Conservation (phyloP, 2,329 filamentous ascomycete species). For the Nigrospora sphaerica region DNA sequence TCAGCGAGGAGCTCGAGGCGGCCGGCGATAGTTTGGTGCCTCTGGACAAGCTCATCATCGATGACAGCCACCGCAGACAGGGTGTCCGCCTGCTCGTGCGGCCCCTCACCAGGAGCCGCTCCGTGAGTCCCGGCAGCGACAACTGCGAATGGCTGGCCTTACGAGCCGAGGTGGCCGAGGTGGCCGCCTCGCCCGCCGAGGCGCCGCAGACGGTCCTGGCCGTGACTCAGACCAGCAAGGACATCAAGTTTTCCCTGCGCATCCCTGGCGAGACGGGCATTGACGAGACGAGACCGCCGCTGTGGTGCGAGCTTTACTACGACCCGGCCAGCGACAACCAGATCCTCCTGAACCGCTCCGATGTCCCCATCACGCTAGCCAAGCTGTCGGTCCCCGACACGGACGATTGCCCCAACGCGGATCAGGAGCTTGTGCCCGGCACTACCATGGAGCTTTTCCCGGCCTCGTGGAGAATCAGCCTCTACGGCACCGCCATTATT, state of each 20-base stretch:
- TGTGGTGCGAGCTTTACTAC: conserved; percentile 57
- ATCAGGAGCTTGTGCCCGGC: conserved; percentile 35
- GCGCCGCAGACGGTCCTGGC: conserved; percentile 46
- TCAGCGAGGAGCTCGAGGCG: conserved; percentile 33
- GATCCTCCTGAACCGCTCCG: conserved; percentile 48
- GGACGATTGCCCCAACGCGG: conserved; percentile 32
- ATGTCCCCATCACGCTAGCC: conserved; percentile 43
- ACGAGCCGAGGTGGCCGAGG: conserved; percentile 40
- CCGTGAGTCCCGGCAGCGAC: conserved; percentile 48
- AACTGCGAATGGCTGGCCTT: conserved; percentile 51
- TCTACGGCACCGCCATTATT: conserved; percentile 40
- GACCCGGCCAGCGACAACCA: conserved; percentile 52
- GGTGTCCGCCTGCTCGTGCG: conserved; percentile 52
- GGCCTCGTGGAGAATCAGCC: conserved; percentile 50
- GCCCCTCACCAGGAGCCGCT: conserved; percentile 44
- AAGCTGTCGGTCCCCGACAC: conserved; percentile 32
- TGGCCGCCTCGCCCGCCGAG: neutral
- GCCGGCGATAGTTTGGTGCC: conserved; percentile 37
- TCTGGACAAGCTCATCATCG: conserved; percentile 43
- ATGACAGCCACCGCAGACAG: conserved; percentile 44
- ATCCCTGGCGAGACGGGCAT: conserved; percentile 42
- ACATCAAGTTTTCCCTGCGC: conserved; percentile 53
- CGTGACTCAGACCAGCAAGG: conserved; percentile 51
- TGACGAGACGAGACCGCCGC: conserved; percentile 34
- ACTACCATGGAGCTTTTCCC: conserved; percentile 40